phyloP scores from a whole-genome alignment of 2,329 filamentous ascomycete genomes.

The Ceratocystis cubensis region DNA sequence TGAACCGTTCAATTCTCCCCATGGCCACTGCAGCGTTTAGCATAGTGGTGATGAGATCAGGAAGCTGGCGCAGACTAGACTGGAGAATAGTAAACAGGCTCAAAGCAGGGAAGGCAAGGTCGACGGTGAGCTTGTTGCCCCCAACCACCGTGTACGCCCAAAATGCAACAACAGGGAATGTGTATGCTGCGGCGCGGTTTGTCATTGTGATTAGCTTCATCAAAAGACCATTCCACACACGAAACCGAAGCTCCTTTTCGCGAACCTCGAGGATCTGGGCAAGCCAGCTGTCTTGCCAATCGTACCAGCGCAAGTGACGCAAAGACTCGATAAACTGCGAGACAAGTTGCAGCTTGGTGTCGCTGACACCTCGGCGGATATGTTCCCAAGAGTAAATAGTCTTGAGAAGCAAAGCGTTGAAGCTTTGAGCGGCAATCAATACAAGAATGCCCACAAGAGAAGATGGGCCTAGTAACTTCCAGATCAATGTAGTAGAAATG shows the following conservation, averaged over 20 bases:
- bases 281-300: conserved; percentile 69
- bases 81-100: conserved; percentile 70
- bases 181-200: conserved; percentile 56
- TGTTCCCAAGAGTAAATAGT: conserved; percentile 42
- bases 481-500: conserved; percentile 60
- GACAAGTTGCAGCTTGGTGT: conserved; percentile 65
- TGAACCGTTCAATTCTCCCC: conserved; percentile 70
- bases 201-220: conserved; percentile 51
- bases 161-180: conserved; percentile 72
- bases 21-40: conserved; percentile 77
- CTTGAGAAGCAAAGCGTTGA: conserved; percentile 55
- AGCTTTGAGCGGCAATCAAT: conserved; percentile 38
- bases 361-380: conserved; percentile 58
- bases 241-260: conserved; percentile 52
- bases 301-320: conserved; percentile 67
- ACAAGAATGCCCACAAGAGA: conserved; percentile 59
- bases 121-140: conserved; percentile 55
- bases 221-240: conserved; percentile 52
- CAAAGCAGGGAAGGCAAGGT: conserved; percentile 76
- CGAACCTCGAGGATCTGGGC: conserved; percentile 54
- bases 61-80: conserved; percentile 58
- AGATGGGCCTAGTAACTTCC: conserved; percentile 61
- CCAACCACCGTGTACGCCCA: conserved; percentile 66
- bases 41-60: conserved; percentile 59
- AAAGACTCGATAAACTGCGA: conserved; percentile 81